These are phyloP conservation scores for Elsinoe perseae DNA, from an alignment of 2,329 filamentous ascomycete genomes.

Conservation along the genomic window DNA sequence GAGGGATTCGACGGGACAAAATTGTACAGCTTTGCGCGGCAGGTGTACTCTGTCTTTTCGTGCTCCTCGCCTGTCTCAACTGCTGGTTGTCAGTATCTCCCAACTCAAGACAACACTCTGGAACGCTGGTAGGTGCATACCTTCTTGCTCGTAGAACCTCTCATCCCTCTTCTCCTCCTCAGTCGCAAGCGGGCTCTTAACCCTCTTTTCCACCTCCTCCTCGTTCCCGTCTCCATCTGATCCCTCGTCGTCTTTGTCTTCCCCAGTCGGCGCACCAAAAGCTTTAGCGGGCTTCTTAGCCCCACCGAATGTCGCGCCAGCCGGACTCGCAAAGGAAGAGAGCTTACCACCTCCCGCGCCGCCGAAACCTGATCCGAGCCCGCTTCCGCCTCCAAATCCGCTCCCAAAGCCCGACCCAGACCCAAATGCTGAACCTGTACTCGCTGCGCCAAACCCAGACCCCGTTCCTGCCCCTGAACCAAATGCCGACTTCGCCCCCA, in stretches of 20 bases:
- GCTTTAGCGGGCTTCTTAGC: constrained; percentile 56
- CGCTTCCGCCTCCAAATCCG: constrained; percentile 28
- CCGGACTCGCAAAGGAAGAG: constrained; percentile 55
- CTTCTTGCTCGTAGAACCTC: constrained; percentile 52
- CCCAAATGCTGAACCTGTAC: constrained; percentile 25
- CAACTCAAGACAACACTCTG: neutral
- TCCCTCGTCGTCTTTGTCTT: constrained; percentile 49
- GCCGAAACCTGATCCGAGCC: constrained; percentile 32
- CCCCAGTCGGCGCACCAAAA: constrained; percentile 69
- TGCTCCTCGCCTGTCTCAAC: constrained; percentile 82
- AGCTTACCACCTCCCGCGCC: constrained; percentile 40
- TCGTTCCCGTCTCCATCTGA: constrained; percentile 43
- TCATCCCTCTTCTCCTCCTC: constrained; percentile 59
- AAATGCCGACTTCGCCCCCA: constrained; percentile 30
- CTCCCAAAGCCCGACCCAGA: constrained; percentile 34
- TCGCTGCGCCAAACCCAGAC: constrained; percentile 29
- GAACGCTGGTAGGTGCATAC: constrained; percentile 43
- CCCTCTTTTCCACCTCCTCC: constrained; percentile 32
- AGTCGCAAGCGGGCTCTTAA: constrained; percentile 35
- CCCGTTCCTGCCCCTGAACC: constrained; percentile 23
- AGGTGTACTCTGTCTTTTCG: constrained; percentile 66
- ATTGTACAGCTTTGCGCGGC: constrained; percentile 77
- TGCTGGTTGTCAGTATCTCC: constrained; percentile 34
- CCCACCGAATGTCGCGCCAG: constrained; percentile 40
- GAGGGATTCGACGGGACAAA: constrained; percentile 54